Percentiles rank a stretch among this genome's conserved stretches.
phyloP scores from a whole-genome alignment of 352 stramenopile genomes.

The Pythium apleroticum region DNA sequence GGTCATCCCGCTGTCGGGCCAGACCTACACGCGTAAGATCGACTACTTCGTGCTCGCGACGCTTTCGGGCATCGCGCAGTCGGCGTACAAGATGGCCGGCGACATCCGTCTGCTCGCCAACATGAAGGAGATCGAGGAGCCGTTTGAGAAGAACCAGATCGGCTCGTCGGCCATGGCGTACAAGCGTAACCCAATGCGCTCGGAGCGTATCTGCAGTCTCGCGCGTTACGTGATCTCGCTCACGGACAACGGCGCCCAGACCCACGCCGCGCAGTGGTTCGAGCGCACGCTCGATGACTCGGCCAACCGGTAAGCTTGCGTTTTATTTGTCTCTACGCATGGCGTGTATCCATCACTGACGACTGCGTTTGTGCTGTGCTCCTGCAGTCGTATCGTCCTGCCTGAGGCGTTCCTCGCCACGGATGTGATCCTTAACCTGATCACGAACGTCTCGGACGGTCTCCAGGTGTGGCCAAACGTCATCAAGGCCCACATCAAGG shows the following conservation, averaged over 20 bases:
- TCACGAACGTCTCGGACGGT: slow-evolving; percentile 97
- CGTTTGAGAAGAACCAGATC: slow-evolving; percentile 94
- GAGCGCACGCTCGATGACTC: slow-evolving; percentile 99
- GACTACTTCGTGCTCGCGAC: slow-evolving; percentile 96
- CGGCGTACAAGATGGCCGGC: slow-evolving; percentile 98
- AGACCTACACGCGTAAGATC: slow-evolving; percentile 99
- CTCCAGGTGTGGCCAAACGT: slow-evolving; percentile 96
- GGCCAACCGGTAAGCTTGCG: slow-evolving; percentile 88
- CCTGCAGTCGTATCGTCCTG: slow-evolving; percentile 91
- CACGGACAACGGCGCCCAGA: slow-evolving; percentile 96
- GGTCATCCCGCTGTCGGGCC: slow-evolving; percentile 95
- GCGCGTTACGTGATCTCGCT: slow-evolving; percentile 98
- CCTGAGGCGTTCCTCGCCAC: slow-evolving; percentile 97
- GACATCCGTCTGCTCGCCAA: slow-evolving; percentile 99
- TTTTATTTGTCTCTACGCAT: too few relatives aligned
- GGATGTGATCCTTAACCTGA: slow-evolving; percentile 98
- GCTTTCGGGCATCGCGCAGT: slow-evolving; percentile 96
- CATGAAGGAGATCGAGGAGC: slow-evolving; percentile 98
- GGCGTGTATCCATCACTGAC: not conserved
- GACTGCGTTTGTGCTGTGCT: slow-evolving; percentile 3
- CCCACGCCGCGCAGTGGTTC: slow-evolving; percentile 98
- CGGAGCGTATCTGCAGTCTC: slow-evolving; percentile 97
- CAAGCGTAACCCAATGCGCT: slow-evolving; percentile 99
- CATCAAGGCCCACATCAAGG: slow-evolving; percentile 96
- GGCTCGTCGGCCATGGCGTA: slow-evolving; percentile 99